Evolutionary conservation across 2,329 filamentous ascomycete genomes (phyloP), one percentile per base, ranked within the genome.

Genomic region (Hymenoscyphus scutula): DNA sequence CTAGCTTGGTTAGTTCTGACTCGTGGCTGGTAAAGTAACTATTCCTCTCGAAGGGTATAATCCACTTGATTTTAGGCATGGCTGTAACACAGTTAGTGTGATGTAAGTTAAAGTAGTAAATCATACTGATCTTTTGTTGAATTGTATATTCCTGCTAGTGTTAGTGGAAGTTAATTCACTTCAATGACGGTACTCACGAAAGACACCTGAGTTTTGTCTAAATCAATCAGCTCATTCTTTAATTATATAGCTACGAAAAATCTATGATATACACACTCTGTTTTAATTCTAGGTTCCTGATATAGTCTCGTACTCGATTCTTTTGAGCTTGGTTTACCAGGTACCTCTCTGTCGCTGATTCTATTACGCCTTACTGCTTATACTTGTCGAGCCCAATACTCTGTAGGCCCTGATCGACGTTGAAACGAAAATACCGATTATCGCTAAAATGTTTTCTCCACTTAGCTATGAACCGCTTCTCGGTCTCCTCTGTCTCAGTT

Each of bases 391-490:
- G 59, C 11, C 68, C 67, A 53, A 75, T 65, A 53, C 63, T 62
- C 61, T 72, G 66, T 15, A 76, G 63, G 1, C 74, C 74, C 56
- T 74, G 71, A 23, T 72, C 67, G 13, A 75, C 72, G 65, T 75
- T 74, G 55, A 76, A 74, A 1, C 74, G 72, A 59, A 73, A 75
- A 60, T 74, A 74, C n/a, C 72, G 69, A 2, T 69, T 70, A 38
- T 68, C 64, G 53, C 71, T 70, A 51, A 64, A 68, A 58, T 71
- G 65, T 32, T 67, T 64, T 25, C 59, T 30, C 70, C 69, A 74
- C n/a, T 68, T 64, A 2, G 65, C 66, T 58, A 71, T 64, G 53
- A 74, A 74, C 45, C 62, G 65, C 62, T 68, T 69, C 53, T 68
- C 71, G 2, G 73, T 74, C 15, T 65, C 54, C 55, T 75, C 73